phyloP scores from a whole-genome alignment of 441 rosid genomes.

The Gossypium trilobum region DNA sequence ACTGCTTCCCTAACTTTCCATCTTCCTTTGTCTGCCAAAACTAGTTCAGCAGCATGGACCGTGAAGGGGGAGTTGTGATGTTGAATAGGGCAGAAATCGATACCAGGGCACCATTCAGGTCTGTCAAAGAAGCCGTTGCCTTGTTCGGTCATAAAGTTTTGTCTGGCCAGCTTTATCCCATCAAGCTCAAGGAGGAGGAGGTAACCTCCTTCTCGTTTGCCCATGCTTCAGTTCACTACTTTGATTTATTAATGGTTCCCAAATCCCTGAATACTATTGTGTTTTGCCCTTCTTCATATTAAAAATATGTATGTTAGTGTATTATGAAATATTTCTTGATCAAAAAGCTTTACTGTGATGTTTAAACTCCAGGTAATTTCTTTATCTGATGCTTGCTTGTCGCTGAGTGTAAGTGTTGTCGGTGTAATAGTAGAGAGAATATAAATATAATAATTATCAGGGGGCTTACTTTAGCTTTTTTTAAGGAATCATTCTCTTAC shows the following conservation, averaged over 20 bases:
- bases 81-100: conserved; percentile 68
- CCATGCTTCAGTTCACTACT: background rate
- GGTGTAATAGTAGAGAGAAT: background rate
- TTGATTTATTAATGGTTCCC: background rate
- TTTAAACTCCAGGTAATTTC: background rate
- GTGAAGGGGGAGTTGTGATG: conserved; percentile 21
- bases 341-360: background rate
- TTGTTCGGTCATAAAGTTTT: conserved; percentile 71
- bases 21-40: background rate
- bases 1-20: background rate
- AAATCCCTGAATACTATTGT: background rate
- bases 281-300: background rate
- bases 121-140: conserved; percentile 72
- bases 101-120: conserved; percentile 58
- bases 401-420: conserved; percentile 10
- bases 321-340: background rate
- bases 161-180: conserved; percentile 48
- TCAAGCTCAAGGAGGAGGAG: conserved; percentile 46
- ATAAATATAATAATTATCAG: background rate
- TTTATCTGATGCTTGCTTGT: conserved; percentile 15
- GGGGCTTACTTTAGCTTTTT: background rate
- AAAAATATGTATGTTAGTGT: too few species aligned
- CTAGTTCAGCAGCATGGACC: conserved; percentile 19
- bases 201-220: conserved; percentile 15
- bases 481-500: background rate